phyloP scores from a whole-genome alignment of 2,329 filamentous ascomycete genomes.

The Endoconidiophora laricicola region DNA sequence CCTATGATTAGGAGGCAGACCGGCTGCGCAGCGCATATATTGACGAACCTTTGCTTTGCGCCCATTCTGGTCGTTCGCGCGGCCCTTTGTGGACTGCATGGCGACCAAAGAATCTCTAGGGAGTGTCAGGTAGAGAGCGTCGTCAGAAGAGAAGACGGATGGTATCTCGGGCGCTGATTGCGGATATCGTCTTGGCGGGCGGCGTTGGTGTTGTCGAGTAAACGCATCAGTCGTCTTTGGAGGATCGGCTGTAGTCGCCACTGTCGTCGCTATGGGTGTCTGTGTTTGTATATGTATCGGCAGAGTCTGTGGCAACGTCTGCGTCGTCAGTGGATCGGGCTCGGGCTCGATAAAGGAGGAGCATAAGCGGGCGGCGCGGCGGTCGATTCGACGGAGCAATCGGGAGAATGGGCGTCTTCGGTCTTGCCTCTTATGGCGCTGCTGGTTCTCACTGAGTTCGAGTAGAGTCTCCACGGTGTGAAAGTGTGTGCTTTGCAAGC shows the following conservation, averaged over 20 bases:
- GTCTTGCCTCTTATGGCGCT: neutral
- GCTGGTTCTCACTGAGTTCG: constrained; percentile 6
- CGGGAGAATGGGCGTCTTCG: constrained; percentile 5
- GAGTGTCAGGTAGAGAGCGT: neutral
- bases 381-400: constrained; percentile 9
- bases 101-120: neutral
- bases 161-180: neutral
- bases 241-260: neutral
- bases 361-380: constrained; percentile 8
- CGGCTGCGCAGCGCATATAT: neutral
- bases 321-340: neutral
- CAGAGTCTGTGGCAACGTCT: neutral
- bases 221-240: neutral
- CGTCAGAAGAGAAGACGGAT: neutral
- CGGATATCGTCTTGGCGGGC: neutral
- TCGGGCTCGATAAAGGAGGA: constrained; percentile 2
- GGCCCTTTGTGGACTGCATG: constrained; percentile 38
- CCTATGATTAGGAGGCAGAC: no score
- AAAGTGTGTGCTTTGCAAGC: neutral
- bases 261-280: neutral
- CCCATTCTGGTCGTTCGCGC: constrained; percentile 36
- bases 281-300: neutral
- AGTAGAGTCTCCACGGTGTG: constrained; percentile 10
- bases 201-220: neutral
- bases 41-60: constrained; percentile 40